Conservation (phyloP, 148 eudicot species). For the Nepenthes gracilis region DNA sequence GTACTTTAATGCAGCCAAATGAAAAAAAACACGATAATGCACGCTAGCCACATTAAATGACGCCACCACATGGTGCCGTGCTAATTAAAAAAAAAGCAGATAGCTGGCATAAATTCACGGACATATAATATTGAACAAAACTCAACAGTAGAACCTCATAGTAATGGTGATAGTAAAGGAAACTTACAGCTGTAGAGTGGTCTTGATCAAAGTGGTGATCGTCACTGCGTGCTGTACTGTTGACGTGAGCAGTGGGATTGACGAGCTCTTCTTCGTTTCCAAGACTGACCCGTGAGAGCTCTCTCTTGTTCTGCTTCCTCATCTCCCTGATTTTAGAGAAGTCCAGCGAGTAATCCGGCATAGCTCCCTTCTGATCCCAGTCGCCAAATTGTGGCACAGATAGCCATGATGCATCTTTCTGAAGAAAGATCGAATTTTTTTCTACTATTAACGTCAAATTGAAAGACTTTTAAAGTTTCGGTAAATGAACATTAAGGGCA, state of each 20-base stretch:
- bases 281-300: conserved; percentile 79
- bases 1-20: conserved; percentile 4
- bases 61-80: too few species aligned
- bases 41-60: conserved; percentile 1
- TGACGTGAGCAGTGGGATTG: conserved; percentile 42
- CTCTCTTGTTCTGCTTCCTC: conserved; percentile 97
- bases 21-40: conserved; percentile 7
- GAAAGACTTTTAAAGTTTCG: neutral
- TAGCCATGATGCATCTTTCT: conserved; percentile 72
- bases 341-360: conserved; percentile 93
- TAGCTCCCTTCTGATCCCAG: conserved; percentile 83
- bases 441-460: neutral
- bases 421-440: neutral
- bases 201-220: conserved; percentile 36
- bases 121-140: neutral
- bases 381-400: conserved; percentile 99
- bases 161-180: neutral
- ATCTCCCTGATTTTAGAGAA: conserved; percentile 90
- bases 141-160: neutral
- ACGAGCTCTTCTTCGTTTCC: conserved; percentile 87
- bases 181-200: conserved; percentile 75
- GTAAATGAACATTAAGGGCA: neutral
- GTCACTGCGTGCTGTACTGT: conserved; percentile 12
- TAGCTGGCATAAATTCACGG: too few species aligned
- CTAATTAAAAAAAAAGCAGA: too few species aligned